Percentiles rank a stretch among this genome's conserved stretches.
Conservation (phyloP, 2,329 filamentous ascomycete species). For the Pseudocercospora pini-densiflorae region DNA sequence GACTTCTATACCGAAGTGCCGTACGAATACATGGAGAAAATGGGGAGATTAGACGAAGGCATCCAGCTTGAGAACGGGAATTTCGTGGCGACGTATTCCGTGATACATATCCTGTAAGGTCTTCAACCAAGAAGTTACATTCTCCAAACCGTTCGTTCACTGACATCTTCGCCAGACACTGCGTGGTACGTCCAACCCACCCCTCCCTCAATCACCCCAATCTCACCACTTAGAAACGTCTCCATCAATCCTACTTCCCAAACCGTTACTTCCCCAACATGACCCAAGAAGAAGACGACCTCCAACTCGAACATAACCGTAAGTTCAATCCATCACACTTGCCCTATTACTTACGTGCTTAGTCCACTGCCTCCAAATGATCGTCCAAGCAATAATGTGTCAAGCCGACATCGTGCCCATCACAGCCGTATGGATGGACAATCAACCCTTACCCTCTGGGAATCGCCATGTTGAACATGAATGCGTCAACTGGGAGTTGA, state of each 20-base stretch:
- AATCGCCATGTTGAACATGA: neutral
- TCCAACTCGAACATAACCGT: constrained; percentile 14
- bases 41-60: constrained; percentile 6
- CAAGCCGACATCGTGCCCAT: constrained; percentile 10
- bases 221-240: neutral
- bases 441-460: neutral
- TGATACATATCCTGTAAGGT: constrained; percentile 1
- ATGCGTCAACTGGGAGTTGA: neutral
- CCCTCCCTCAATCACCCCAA: neutral
- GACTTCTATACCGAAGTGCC: constrained; percentile 6
- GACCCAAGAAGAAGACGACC: neutral
- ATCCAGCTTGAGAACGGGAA: constrained; percentile 2
- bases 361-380: constrained; percentile 12
- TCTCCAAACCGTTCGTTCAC: too few relatives aligned
- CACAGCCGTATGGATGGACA: constrained; percentile 4
- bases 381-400: constrained; percentile 5
- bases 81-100: constrained; percentile 7
- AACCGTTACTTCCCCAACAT: constrained; percentile 8
- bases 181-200: neutral
- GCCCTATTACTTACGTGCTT: too few relatives aligned
- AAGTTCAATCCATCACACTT: neutral
- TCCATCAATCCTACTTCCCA: constrained; percentile 12
- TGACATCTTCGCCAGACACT: neutral
- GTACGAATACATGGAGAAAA: constrained; percentile 1
- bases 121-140: too few relatives aligned